These are phyloP conservation scores for Agrocybe pediades DNA, from an alignment of 768 basidiomycete genomes.

Conservation along the genomic window DNA sequence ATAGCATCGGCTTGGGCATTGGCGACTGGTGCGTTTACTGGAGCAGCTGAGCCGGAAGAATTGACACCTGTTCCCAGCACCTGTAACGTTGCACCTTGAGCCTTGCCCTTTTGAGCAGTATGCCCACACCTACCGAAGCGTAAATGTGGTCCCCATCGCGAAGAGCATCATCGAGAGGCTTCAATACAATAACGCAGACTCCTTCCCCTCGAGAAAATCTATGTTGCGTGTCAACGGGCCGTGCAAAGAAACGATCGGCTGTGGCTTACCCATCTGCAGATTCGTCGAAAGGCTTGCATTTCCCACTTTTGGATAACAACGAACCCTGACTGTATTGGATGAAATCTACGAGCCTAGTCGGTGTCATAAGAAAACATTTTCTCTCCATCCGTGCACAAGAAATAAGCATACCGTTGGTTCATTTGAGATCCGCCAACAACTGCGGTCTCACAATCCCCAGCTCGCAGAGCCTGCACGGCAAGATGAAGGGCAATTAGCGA, in stretches of 20 bases:
- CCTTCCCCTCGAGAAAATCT: constrained; percentile 14
- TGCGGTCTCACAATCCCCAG: not conserved
- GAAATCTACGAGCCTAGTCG: too few species aligned
- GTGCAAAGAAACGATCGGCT: too few species aligned
- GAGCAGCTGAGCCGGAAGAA: too few species aligned
- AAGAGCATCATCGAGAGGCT: constrained; percentile 35
- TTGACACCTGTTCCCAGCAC: too few species aligned
- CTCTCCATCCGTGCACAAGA: too few species aligned
- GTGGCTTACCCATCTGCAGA: constrained; percentile 38
- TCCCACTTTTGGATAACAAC: constrained; percentile 38
- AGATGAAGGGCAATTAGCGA: not conserved
- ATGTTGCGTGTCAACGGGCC: too few species aligned
- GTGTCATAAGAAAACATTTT: too few species aligned
- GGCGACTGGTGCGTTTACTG: too few species aligned
- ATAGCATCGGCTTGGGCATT: not conserved
- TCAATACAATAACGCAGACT: constrained; percentile 33
- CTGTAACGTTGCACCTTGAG: too few species aligned
- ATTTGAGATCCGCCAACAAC: not conserved
- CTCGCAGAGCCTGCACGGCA: not conserved
- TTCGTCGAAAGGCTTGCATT: constrained; percentile 42
- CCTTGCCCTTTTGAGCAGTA: too few species aligned
- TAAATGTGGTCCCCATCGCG: constrained; percentile 20
- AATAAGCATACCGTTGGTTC: too few species aligned
- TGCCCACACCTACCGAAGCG: not conserved
- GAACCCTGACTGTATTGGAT: constrained; percentile 18